Conservation (phyloP, 345 rosid genomes). For the Tarenaya hassleriana region DNA sequence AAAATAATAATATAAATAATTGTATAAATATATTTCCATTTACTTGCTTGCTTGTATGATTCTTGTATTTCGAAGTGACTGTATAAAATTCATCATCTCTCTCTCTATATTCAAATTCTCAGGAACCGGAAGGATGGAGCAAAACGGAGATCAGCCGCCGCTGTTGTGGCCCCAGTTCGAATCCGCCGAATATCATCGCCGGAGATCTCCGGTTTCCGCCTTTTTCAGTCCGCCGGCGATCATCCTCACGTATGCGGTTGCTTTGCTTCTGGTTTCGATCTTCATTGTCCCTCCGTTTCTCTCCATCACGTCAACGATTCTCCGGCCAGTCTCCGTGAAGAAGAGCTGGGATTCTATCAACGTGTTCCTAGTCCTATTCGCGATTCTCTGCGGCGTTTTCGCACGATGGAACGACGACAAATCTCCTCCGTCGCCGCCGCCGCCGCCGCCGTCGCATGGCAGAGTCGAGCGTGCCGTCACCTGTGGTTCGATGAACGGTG, state of each 20-base stretch:
- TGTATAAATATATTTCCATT: constrained; percentile 18
- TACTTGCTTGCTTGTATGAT: no score
- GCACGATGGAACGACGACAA: constrained; percentile 52
- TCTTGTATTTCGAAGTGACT: no score
- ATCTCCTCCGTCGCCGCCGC: constrained; percentile 13
- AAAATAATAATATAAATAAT: no score
- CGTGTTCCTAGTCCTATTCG: constrained; percentile 51
- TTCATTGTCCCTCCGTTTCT: constrained; percentile 40
- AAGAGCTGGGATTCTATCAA: constrained; percentile 66
- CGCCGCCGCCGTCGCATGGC: background rate
- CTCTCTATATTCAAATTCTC: constrained; percentile 3
- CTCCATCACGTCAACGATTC: constrained; percentile 37
- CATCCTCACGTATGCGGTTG: constrained; percentile 44
- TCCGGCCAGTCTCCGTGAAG: constrained; percentile 38
- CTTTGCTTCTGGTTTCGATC: constrained; percentile 38
- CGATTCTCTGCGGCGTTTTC: constrained; percentile 68
- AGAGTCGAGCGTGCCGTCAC: constrained; percentile 9
- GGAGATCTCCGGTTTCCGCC: constrained; percentile 30
- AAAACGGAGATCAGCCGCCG: constrained; percentile 38
- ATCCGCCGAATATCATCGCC: constrained; percentile 32
- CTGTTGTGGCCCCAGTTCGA: constrained; percentile 39
- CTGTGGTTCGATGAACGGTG: constrained; percentile 9
- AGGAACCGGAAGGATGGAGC: constrained; percentile 21
- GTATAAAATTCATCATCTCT: constrained; percentile 6
- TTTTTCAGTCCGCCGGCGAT: constrained; percentile 40